These are phyloP conservation scores for Epicoccum nigrum DNA, from an alignment of 2,329 filamentous ascomycete species.

Conservation along the genomic window DNA sequence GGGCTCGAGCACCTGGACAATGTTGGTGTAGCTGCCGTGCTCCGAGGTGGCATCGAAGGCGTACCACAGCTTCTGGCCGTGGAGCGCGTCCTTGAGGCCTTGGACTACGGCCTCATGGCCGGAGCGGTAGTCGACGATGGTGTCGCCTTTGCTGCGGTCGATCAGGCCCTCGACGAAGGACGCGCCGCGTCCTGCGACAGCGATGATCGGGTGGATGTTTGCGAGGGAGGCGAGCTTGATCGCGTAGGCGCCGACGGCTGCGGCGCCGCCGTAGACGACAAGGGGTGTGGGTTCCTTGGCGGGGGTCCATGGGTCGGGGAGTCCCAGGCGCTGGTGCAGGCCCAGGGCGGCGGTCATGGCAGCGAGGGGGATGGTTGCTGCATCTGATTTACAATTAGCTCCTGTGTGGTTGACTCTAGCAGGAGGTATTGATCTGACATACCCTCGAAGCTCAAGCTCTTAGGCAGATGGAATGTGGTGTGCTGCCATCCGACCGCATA, in stretches of 20 bases:
- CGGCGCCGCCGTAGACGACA: conserved; percentile 51
- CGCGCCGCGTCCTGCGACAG: conserved; percentile 49
- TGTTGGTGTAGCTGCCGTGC: conserved; percentile 52
- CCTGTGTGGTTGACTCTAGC: too few relatives aligned
- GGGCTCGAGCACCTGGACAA: conserved; percentile 46
- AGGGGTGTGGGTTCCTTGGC: conserved; percentile 32
- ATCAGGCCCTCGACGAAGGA: conserved; percentile 47
- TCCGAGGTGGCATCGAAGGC: conserved; percentile 66
- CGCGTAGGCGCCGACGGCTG: conserved; percentile 50
- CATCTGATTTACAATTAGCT: conserved; percentile 44
- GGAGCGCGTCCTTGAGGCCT: conserved; percentile 54
- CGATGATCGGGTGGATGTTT: conserved; percentile 52
- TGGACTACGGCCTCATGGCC: conserved; percentile 54
- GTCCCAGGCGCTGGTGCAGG: conserved; percentile 51
- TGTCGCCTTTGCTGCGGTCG: conserved; percentile 49
- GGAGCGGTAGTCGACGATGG: conserved; percentile 60
- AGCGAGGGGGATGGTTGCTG: conserved; percentile 54
- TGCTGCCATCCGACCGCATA: conserved; percentile 63
- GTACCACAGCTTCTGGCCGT: conserved; percentile 54
- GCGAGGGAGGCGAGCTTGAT: conserved; percentile 49
- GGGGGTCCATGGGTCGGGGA: conserved; percentile 50
- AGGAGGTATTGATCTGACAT: conserved; percentile 1
- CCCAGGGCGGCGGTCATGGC: conserved; percentile 55
- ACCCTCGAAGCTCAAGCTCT: conserved; percentile 59
- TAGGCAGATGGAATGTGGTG: conserved; percentile 63